Evolutionary conservation across 73 alveolate species (phyloP).

Genomic region (Tetrahymena thermophila): DNA sequence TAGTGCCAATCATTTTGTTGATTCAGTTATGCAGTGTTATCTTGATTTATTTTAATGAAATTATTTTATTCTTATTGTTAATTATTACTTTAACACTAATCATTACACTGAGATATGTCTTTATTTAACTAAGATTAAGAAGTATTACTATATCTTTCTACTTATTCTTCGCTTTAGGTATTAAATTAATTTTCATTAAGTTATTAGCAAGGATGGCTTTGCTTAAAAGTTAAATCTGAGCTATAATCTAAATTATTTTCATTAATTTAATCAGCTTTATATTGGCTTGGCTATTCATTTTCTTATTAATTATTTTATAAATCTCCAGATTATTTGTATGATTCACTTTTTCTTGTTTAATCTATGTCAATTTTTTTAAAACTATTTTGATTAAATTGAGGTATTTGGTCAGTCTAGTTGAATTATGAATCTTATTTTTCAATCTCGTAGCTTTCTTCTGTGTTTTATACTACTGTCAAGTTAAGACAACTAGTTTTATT

Average conservation of each 20-base stretch:
- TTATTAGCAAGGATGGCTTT: neutral
- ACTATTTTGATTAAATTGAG: too few species aligned
- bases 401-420: neutral
- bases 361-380: neutral
- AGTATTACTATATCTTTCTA: too few species aligned
- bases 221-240: neutral
- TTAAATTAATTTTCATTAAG: too few species aligned
- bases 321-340: neutral
- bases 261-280: neutral
- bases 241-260: neutral
- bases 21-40: neutral
- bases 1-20: neutral
- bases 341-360: too few species aligned
- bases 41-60: neutral
- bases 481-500: neutral
- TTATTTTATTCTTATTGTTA: too few species aligned
- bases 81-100: too few species aligned
- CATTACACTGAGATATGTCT: neutral
- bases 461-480: too few species aligned
- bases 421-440: neutral
- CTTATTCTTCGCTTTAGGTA: neutral
- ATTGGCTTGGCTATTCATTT: too few species aligned
- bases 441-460: neutral
- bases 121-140: neutral
- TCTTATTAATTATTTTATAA: too few species aligned